These are phyloP conservation scores for Mycena vulgaris DNA, from an alignment of 768 basidiomycete genomes.

Conservation along the genomic window DNA sequence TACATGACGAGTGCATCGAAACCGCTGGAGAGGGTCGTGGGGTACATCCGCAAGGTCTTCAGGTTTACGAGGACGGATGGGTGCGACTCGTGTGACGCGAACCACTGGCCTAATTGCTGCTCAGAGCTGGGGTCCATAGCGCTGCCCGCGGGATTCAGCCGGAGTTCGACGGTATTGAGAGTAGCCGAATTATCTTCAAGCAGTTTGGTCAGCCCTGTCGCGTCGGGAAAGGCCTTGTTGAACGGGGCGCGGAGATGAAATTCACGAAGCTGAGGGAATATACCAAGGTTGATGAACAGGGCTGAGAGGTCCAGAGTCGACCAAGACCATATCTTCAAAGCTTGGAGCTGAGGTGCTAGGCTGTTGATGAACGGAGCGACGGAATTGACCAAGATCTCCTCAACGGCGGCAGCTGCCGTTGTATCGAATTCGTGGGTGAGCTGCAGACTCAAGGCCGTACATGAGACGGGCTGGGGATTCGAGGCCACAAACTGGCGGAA, in stretches of 20 bases:
- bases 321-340: conserved; percentile 59
- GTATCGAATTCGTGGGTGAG: conserved; percentile 53
- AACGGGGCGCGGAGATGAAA: conserved; percentile 58
- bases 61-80: conserved; percentile 46
- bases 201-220: conserved; percentile 53
- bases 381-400: conserved; percentile 44
- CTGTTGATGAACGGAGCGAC: conserved; percentile 60
- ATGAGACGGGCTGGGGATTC: conserved; percentile 47
- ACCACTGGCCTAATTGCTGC: conserved; percentile 53
- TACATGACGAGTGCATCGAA: conserved; percentile 52
- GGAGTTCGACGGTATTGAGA: conserved; percentile 54
- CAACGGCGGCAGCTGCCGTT: conserved; percentile 38
- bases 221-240: conserved; percentile 54
- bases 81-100: conserved; percentile 46
- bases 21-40: conserved; percentile 52
- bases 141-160: conserved; percentile 56
- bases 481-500: conserved; percentile 53
- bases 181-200: conserved; percentile 48
- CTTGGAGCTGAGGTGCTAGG: conserved; percentile 51
- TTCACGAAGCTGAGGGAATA: conserved; percentile 51
- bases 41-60: conserved; percentile 58
- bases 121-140: conserved; percentile 49
- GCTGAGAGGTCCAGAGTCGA: conserved; percentile 57
- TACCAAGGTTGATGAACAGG: conserved; percentile 52
- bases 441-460: conserved; percentile 57